Evolutionary conservation across 139 green algal species (phyloP), one percentile per base, ranked within the genome.

Genomic region (Limnomonas spitsbergensis): DNA sequence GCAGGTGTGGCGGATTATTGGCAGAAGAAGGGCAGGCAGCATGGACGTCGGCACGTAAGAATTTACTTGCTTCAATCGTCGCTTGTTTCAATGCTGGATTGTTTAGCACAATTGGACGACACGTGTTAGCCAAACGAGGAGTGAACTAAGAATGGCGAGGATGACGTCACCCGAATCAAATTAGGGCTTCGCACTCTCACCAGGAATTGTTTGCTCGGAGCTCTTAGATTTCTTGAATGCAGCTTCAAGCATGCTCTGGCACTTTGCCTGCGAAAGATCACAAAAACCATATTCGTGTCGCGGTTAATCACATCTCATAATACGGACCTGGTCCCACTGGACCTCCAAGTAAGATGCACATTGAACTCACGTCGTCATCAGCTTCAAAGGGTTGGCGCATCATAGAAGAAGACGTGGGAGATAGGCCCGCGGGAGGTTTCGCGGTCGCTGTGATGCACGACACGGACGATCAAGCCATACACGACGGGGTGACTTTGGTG

Each of bases 201-300:
- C 47, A 29, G 47, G 47, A 61, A 29, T 29, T 20, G 20, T 61
- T 61, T 29, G 20, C 14, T 61, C 47, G 47, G 47, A 61, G 47
- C 47, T 61, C 20, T 61, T 61, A 61, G 20, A 20, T 29, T 14
- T 71, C 0, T 68, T 0, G 27, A 26, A 38, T 37, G 77, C n/a
- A 82, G 38, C 24, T 34, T 71, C 35, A 75, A 82, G 76, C 0
- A 61, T 29, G 47, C 14, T 20, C 47, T 61, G 47, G 47, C 47
- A 61, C 20, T 61, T 61, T 20, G 47, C 47, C 47, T 61, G 47
- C 47, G 47, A 61, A 20, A 61, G 47, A 61, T 61, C 14, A 29
- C 47, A 61, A 20, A 61, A 20, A 29, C 47, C 20, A 20, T 14
- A 61, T 61, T 61, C 20, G 20, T 29, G 14, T 61, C 14, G 47